Evolutionary conservation across 371 early-diverging fungal genomes (phyloP).

Genomic region (Mucor saturninus): DNA sequence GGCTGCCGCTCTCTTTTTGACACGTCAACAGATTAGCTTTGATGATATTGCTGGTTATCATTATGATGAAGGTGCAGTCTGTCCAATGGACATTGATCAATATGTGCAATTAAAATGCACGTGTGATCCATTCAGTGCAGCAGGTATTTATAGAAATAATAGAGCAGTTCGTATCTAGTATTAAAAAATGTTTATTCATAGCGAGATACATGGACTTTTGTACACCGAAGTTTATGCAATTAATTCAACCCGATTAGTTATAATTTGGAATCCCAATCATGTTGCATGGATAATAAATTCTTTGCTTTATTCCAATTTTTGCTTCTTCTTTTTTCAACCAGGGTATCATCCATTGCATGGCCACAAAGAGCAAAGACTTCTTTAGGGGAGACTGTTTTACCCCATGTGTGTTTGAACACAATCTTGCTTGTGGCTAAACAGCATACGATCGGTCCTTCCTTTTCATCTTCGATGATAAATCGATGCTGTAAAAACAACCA

Average conservation of each 20-base stretch:
- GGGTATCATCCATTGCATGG: slow-evolving; percentile 26
- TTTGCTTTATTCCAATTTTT: slow-evolving; percentile 30
- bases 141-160: background rate
- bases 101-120: slow-evolving; percentile 11
- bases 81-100: slow-evolving; percentile 4
- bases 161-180: background rate
- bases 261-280: slow-evolving; percentile 1
- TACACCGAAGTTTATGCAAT: slow-evolving; percentile 1
- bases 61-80: background rate
- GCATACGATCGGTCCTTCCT: slow-evolving; percentile 11
- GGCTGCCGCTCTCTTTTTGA: slow-evolving; percentile 80
- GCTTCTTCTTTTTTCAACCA: slow-evolving; percentile 29
- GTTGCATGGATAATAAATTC: slow-evolving; percentile 24
- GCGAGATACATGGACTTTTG: slow-evolving; percentile 6
- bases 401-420: slow-evolving; percentile 46
- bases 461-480: slow-evolving; percentile 28
- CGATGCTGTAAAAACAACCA: slow-evolving; percentile 56
- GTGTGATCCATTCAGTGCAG: background rate
- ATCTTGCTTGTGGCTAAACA: slow-evolving; percentile 44
- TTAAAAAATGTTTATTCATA: background rate
- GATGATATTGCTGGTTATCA: slow-evolving; percentile 7
- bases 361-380: slow-evolving; percentile 44
- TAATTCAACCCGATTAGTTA: background rate
- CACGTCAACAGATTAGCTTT: slow-evolving; percentile 15
- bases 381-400: slow-evolving; percentile 46